Conservation (phyloP, 73 alveolate species). For the Paramecium octaurelia region DNA sequence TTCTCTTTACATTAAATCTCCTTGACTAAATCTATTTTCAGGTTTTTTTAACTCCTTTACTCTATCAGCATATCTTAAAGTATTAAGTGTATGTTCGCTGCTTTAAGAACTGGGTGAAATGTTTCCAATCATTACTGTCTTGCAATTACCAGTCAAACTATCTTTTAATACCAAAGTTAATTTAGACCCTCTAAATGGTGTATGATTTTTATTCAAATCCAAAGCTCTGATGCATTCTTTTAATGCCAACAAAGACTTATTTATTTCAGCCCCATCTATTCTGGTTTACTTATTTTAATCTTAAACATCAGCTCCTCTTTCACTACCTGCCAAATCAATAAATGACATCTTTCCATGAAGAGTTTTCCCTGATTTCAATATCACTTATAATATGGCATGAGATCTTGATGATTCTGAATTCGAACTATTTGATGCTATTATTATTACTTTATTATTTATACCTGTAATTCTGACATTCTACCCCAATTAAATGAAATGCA, state of each 20-base stretch:
- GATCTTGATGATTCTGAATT: slow-evolving; percentile 67
- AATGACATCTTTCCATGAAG: slow-evolving; percentile 67
- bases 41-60: slow-evolving; percentile 98
- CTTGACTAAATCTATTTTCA: not conserved
- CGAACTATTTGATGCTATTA: slow-evolving; percentile 62
- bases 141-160: slow-evolving; percentile 98
- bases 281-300: slow-evolving; percentile 95
- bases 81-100: slow-evolving; percentile 98
- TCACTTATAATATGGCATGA: slow-evolving; percentile 65
- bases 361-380: slow-evolving; percentile 39
- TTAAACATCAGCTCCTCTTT: slow-evolving; percentile 99
- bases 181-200: slow-evolving; percentile 99
- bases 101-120: slow-evolving; percentile 96
- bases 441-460: not conserved
- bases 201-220: slow-evolving; percentile 95
- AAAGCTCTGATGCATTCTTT: slow-evolving; percentile 99
- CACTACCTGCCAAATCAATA: slow-evolving; percentile 99
- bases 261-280: slow-evolving; percentile 99
- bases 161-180: slow-evolving; percentile 95
- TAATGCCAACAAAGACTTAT: slow-evolving; percentile 98
- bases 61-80: slow-evolving; percentile 99
- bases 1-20: not conserved
- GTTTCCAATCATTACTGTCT: slow-evolving; percentile 99
- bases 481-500: slow-evolving; percentile 78
- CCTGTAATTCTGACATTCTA: slow-evolving; percentile 78